Percentiles rank a stretch among this genome's conserved stretches.
Evolutionary conservation across 345 rosid species (phyloP).

Genomic region (Arabis alpina): DNA sequence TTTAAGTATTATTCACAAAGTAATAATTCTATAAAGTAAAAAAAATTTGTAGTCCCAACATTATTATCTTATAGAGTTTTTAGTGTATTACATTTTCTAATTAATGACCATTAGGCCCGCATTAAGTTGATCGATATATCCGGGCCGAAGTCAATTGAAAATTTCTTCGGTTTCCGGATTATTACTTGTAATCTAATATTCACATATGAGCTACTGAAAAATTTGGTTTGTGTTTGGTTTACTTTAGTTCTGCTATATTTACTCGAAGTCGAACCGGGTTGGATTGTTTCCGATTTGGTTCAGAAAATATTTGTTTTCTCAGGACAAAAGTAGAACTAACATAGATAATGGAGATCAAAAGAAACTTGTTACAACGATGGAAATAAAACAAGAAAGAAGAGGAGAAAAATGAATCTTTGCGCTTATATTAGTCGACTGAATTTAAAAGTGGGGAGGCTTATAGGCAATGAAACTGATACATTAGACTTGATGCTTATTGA

Average conservation of each 20-base stretch:
- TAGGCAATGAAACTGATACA: too few species aligned
- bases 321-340: neutral
- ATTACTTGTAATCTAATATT: neutral
- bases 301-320: neutral
- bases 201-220: neutral
- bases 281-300: slow-evolving; percentile 3
- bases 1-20: too few species aligned
- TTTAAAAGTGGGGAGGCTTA: neutral
- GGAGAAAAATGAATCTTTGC: neutral
- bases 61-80: too few species aligned
- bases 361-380: neutral
- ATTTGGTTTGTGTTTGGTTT: neutral
- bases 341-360: neutral
- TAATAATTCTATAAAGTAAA: too few species aligned
- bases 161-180: neutral
- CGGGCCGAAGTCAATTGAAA: slow-evolving; percentile 18
- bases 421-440: neutral
- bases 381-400: neutral
- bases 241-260: neutral
- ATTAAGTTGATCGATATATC: slow-evolving; percentile 5
- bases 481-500: too few species aligned
- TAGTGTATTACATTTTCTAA: too few species aligned
- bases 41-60: too few species aligned
- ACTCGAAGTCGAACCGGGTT: neutral
- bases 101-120: neutral